Percentiles rank a stretch among this genome's conserved stretches.
Conservation (phyloP, 495 filamentous ascomycete genomes). For the Xylaria intraflava region DNA sequence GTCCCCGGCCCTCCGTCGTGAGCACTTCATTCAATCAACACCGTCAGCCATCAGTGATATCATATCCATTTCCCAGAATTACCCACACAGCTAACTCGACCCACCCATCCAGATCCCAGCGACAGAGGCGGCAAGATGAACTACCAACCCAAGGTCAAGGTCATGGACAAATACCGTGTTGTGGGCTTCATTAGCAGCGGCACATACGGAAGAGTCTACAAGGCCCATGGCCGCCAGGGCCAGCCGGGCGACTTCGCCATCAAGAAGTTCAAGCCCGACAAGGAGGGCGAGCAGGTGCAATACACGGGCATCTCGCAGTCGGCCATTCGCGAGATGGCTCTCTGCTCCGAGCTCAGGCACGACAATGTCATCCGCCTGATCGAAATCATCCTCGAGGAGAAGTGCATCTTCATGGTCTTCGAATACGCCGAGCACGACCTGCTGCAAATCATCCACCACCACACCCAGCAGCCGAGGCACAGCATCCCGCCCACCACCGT, state of each 20-base stretch:
- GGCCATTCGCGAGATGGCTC: conserved; percentile 95
- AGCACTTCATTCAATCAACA: neutral
- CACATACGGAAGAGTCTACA: conserved; percentile 99
- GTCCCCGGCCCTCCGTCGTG: neutral
- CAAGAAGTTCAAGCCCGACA: conserved; percentile 99
- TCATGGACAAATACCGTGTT: conserved; percentile 88
- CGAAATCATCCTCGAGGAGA: conserved; percentile 96
- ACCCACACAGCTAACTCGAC: neutral
- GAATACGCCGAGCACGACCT: conserved; percentile 98
- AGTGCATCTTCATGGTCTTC: conserved; percentile 99
- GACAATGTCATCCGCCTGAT: conserved; percentile 83
- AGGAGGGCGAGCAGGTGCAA: conserved; percentile 88
- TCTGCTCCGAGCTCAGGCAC: conserved; percentile 89
- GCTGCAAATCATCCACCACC: conserved; percentile 96
- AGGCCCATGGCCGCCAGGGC: conserved; percentile 71
- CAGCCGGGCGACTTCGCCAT: conserved; percentile 81
- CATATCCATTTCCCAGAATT: too few relatives aligned
- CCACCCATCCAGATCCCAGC: conserved; percentile 33
- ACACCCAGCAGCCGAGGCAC: conserved; percentile 79
- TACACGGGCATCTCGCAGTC: conserved; percentile 98
- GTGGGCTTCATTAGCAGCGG: conserved; percentile 97
- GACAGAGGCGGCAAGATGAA: conserved; percentile 42
- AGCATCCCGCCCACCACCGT: conserved; percentile 83
- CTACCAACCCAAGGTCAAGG: conserved; percentile 81
- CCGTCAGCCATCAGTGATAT: neutral